Evolutionary conservation across 2,329 filamentous ascomycete genomes (phyloP), one percentile per base, ranked within the genome.

Genomic region (Colletotrichum sp.): DNA sequence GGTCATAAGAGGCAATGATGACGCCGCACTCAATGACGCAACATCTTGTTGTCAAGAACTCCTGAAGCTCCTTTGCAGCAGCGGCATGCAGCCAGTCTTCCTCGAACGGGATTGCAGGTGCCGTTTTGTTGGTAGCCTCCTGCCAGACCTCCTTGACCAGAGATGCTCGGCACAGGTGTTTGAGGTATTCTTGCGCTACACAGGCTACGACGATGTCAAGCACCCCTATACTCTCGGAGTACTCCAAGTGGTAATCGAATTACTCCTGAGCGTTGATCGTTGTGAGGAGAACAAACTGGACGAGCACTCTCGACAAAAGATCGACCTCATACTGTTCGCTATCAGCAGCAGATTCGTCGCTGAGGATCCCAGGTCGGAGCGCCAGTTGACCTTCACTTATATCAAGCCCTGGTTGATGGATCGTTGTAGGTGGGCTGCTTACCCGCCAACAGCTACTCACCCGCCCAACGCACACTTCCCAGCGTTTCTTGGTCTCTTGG

Each of bases 21-120:
- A 8, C 18, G 44, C 44, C n/a, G 18, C 18, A 8, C 0, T 49
- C n/a, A n/a, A 21, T 8, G 6, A 7, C 5, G 44, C n/a, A 49
- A 21, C n/a, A 13, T 49, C 3, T n/a, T 4, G 6, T 0, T 21
- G 10, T 21, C 18, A 49, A 9, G 6, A n/a, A 8, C n/a, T 49
- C n/a, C 44, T 49, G 6, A n/a, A 49, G 5, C 1, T 7, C 10
- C 0, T 8, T 13, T 49, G 44, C 44, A 18, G 10, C 44, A 49
- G 0, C n/a, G 44, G 44, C 6, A 21, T 13, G 44, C 0, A 49
- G 10, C 18, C 44, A 0, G 10, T 12, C 6, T 49, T 49, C 44
- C n/a, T 52, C 44, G 44, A 52, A 21, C 10, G n/a, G 44, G 44
- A 21, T 52, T 21, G 5, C 1, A 52, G n/a, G 6, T 52, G 44